phyloP scores from a whole-genome alignment of 2,329 filamentous ascomycete genomes.

The Penicillium crustosum region DNA sequence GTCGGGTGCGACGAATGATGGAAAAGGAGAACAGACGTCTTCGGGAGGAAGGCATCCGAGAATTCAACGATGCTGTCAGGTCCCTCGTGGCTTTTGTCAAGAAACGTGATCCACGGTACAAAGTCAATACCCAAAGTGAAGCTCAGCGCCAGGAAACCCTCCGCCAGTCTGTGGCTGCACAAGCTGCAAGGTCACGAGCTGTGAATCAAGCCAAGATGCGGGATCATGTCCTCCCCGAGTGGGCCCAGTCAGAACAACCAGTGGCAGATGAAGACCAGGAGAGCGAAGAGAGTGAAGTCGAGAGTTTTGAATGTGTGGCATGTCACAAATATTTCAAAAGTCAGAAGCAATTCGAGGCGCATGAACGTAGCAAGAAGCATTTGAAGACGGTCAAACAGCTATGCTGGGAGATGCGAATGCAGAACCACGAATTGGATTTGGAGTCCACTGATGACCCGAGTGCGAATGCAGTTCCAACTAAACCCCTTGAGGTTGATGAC shows the following conservation, averaged over 20 bases:
- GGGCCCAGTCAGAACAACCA: conserved; percentile 64
- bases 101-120: conserved; percentile 85
- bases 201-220: conserved; percentile 74
- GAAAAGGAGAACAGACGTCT: conserved; percentile 91
- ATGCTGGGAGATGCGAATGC: conserved; percentile 76
- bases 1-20: conserved; percentile 77
- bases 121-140: conserved; percentile 73
- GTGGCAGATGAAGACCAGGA: conserved; percentile 50
- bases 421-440: conserved; percentile 59
- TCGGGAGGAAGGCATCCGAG: conserved; percentile 76
- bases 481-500: background rate
- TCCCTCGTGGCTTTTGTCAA: conserved; percentile 84
- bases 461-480: background rate
- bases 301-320: conserved; percentile 62
- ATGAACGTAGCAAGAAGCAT: conserved; percentile 97
- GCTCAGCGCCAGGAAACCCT: conserved; percentile 76
- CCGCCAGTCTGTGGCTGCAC: conserved; percentile 75
- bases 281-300: conserved; percentile 50
- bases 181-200: conserved; percentile 78
- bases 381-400: conserved; percentile 80
- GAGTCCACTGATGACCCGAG: conserved; percentile 2
- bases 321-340: conserved; percentile 76
- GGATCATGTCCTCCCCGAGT: conserved; percentile 66
- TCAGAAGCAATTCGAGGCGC: conserved; percentile 84
- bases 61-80: conserved; percentile 90